Conservation (phyloP, 176 grass and related monocot species). For the Hsuehochloa calcarea region DNA sequence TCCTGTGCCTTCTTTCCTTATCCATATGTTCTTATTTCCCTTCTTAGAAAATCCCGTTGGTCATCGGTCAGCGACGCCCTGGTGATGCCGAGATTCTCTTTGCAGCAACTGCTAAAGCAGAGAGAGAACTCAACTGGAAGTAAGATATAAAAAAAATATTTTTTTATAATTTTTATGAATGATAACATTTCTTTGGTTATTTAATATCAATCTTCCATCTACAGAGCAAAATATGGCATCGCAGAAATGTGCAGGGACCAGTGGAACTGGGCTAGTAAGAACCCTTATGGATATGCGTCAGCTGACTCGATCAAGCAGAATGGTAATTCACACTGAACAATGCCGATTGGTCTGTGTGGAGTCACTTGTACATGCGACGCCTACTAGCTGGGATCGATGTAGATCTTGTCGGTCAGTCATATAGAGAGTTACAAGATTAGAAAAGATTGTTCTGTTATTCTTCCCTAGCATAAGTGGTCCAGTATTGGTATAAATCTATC, state of each 20-base stretch:
- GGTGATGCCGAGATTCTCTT: constrained; percentile 95
- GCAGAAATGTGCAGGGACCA: constrained; percentile 85
- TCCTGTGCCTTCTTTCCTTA: constrained; percentile 6
- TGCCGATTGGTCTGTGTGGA: background rate
- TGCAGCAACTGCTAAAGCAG: constrained; percentile 78
- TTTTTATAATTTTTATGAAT: background rate
- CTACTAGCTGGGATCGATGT: constrained; percentile 33
- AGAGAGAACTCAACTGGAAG: constrained; percentile 90
- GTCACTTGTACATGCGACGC: constrained; percentile 47
- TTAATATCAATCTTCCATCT: constrained; percentile 22
- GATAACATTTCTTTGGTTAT: background rate
- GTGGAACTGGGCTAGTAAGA: constrained; percentile 94
- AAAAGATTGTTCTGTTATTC: constrained; percentile 31
- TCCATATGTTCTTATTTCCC: background rate
- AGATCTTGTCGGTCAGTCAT: constrained; percentile 44
- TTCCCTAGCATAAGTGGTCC: constrained; percentile 26
- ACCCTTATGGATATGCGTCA: constrained; percentile 63
- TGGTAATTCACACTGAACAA: constrained; percentile 43
- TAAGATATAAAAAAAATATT: constrained; percentile 38
- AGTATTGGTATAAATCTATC: constrained; percentile 15
- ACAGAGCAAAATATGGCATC: constrained; percentile 77
- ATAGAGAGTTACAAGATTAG: constrained; percentile 40
- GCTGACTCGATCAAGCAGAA: constrained; percentile 61
- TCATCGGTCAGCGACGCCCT: constrained; percentile 67
- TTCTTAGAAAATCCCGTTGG: constrained; percentile 92